Evolutionary conservation across 2,329 filamentous ascomycete genomes (phyloP).

Genomic region (Orbilia oligospora): DNA sequence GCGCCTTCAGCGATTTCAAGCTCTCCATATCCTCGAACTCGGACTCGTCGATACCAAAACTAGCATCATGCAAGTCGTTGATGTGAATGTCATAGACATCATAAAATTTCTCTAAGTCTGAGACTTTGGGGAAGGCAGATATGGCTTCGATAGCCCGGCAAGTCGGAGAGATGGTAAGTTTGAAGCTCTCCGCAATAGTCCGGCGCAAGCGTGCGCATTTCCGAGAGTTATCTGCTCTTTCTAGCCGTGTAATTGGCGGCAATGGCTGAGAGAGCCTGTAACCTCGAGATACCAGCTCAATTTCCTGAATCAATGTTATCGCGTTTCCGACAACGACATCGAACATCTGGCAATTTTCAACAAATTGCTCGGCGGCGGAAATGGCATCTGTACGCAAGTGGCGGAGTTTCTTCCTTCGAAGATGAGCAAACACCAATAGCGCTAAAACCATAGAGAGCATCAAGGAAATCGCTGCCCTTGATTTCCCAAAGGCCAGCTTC

Average conservation of each 20-base stretch:
- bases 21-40: constrained; percentile 82
- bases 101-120: constrained; percentile 90
- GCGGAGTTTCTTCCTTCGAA: constrained; percentile 84
- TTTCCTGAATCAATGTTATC: constrained; percentile 88
- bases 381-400: constrained; percentile 82
- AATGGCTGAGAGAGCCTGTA: constrained; percentile 89
- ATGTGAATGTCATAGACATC: constrained; percentile 87
- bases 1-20: constrained; percentile 83
- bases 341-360: constrained; percentile 82
- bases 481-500: constrained; percentile 72
- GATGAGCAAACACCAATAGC: constrained; percentile 77
- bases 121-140: constrained; percentile 80
- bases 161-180: constrained; percentile 79
- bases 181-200: constrained; percentile 79
- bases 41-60: constrained; percentile 72
- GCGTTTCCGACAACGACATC: constrained; percentile 83
- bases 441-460: constrained; percentile 72
- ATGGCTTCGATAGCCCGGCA: constrained; percentile 78
- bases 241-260: constrained; percentile 91
- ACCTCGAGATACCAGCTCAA: constrained; percentile 92
- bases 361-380: constrained; percentile 77
- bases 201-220: constrained; percentile 85
- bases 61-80: constrained; percentile 79
- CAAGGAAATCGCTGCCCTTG: constrained; percentile 70
- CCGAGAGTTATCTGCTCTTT: constrained; percentile 83